A percentile compares a stretch with the other conserved stretches of the same genome.
Conservation (phyloP, 2,329 filamentous ascomycete genomes). For the Colletotrichum tanaceti region DNA sequence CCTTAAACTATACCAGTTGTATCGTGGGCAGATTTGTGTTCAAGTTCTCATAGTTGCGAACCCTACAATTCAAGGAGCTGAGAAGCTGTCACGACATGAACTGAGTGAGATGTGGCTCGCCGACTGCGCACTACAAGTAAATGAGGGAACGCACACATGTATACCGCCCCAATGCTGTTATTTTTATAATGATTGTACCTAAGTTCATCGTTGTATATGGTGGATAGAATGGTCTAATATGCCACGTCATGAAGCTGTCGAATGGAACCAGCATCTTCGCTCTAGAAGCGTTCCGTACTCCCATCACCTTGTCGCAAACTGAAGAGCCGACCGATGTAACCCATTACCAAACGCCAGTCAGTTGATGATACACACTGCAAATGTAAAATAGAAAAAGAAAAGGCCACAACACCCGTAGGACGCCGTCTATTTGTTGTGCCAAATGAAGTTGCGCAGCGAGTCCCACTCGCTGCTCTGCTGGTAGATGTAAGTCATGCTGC, state of each 20-base stretch:
- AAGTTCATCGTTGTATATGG: constrained; percentile 22
- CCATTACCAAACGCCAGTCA: constrained; percentile 22
- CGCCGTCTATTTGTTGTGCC: constrained; percentile 77
- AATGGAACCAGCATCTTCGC: constrained; percentile 9
- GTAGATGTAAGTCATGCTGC: constrained; percentile 98
- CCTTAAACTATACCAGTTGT: constrained; percentile 49
- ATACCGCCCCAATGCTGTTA: background rate
- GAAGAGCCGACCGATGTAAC: constrained; percentile 2
- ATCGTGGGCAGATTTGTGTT: constrained; percentile 50
- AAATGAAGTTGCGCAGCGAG: constrained; percentile 82
- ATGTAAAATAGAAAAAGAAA: background rate
- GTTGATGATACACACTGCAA: constrained; percentile 23
- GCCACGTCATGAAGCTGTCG: constrained; percentile 28
- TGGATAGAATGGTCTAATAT: constrained; percentile 42
- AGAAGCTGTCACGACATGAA: constrained; percentile 50
- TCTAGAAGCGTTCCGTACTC: constrained; percentile 11
- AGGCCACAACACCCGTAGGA: background rate
- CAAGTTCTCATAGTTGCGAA: constrained; percentile 41
- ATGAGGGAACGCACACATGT: constrained; percentile 50
- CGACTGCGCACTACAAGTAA: constrained; percentile 67
- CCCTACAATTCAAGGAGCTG: constrained; percentile 43
- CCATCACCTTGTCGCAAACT: background rate
- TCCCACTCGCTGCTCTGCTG: constrained; percentile 91
- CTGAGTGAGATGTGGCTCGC: constrained; percentile 64
- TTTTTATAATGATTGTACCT: background rate